Conservation (phyloP, 2,329 filamentous ascomycete genomes). For the Fusarium setosum region DNA sequence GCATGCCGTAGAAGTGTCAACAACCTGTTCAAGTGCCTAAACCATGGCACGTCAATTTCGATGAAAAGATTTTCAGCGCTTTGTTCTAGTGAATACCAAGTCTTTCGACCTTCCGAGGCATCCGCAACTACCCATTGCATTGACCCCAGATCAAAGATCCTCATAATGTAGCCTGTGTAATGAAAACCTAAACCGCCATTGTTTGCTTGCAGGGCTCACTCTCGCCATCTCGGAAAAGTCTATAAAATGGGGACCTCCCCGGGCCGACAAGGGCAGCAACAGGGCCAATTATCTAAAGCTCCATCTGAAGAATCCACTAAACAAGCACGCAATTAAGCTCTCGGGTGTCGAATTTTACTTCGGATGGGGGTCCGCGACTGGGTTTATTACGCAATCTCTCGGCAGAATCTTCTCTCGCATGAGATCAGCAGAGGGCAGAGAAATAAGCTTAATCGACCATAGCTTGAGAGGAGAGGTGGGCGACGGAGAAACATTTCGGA, state of each 20-base stretch:
- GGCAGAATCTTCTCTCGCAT: neutral
- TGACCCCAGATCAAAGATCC: no score
- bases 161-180: constrained; percentile 25
- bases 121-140: no score
- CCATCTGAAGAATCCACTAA: constrained; percentile 10
- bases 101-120: no score
- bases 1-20: no score
- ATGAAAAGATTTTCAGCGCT: no score
- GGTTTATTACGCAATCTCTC: neutral
- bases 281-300: neutral
- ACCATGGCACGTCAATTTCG: no score
- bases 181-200: neutral
- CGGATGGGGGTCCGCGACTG: neutral
- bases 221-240: constrained; percentile 24
- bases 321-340: constrained; percentile 28
- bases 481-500: no score
- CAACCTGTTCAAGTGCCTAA: no score
- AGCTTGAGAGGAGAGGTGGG: no score
- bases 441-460: neutral
- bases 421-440: neutral
- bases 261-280: constrained; percentile 1
- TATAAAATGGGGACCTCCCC: constrained; percentile 17
- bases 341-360: constrained; percentile 7
- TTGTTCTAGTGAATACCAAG: no score
- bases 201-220: constrained; percentile 6